phyloP scores from a whole-genome alignment of 2,329 filamentous ascomycete species.

The Zalaria obscura region DNA sequence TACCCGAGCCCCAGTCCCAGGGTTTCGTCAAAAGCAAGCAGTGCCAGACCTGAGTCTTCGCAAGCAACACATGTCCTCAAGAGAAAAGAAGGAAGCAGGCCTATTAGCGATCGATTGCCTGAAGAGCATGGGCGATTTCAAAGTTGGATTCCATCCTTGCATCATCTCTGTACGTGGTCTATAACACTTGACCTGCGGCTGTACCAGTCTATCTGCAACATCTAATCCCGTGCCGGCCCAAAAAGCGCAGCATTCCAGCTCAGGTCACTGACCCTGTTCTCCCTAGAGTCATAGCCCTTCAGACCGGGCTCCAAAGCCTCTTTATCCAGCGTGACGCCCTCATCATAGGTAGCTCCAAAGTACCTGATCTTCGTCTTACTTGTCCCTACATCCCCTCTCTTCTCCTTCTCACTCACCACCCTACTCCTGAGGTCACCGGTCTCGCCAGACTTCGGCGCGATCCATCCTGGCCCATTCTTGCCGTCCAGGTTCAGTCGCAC shows the following conservation, averaged over 20 bases:
- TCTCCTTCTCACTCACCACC: constrained; percentile 2
- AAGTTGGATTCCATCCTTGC: no score
- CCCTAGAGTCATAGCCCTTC: constrained; percentile 8
- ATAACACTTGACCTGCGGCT: no score
- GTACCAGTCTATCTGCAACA: no score
- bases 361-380: constrained; percentile 11
- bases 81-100: no score
- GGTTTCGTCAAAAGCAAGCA: no score
- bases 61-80: no score
- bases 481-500: constrained; percentile 16
- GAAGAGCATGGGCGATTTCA: no score
- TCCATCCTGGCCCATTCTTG: constrained; percentile 5
- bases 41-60: no score
- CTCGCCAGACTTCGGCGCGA: constrained; percentile 2
- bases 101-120: no score
- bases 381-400: constrained; percentile 7
- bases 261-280: constrained; percentile 11
- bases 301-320: constrained; percentile 15
- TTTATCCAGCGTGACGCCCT: constrained; percentile 10
- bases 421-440: neutral
- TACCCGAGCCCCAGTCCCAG: no score
- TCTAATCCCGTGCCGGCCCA: no score
- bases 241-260: constrained; percentile 8
- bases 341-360: constrained; percentile 14
- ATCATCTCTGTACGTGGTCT: no score